Percentiles rank a stretch among this genome's conserved stretches.
These are phyloP conservation scores for Wickerhamomyces sp. DNA, from an alignment of 1,139 yeast species.

Conservation along the genomic window DNA sequence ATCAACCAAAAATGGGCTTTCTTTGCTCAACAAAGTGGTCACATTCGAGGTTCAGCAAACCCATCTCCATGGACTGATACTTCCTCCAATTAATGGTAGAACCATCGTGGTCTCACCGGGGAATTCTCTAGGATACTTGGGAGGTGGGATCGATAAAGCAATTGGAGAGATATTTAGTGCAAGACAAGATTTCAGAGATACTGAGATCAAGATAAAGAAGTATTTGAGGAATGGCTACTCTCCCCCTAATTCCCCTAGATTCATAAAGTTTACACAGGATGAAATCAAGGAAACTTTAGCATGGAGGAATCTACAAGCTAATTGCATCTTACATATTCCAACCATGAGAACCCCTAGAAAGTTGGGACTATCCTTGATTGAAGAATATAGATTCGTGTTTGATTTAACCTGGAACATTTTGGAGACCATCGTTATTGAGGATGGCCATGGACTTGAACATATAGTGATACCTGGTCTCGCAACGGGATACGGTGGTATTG, in stretches of 20 bases:
- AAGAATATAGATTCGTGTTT: slow-evolving; percentile 1
- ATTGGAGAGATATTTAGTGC: slow-evolving; percentile 19
- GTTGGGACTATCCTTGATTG: neutral
- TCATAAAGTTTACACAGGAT: neutral
- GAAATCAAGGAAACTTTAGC: neutral
- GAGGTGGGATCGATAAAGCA: slow-evolving; percentile 48
- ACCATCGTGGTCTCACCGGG: slow-evolving; percentile 46
- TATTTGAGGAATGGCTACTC: neutral
- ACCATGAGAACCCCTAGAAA: slow-evolving; percentile 4
- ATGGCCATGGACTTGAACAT: neutral
- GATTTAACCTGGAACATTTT: slow-evolving; percentile 3
- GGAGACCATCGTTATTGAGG: neutral
- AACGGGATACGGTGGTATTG: slow-evolving; percentile 4
- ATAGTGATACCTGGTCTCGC: slow-evolving; percentile 3
- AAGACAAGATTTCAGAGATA: neutral
- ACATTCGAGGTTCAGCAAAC: neutral
- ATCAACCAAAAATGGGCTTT: neutral
- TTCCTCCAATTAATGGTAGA: neutral
- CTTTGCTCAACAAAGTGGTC: neutral
- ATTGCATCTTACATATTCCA: slow-evolving; percentile 2
- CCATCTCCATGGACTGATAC: neutral
- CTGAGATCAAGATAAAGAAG: neutral
- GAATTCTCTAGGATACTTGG: slow-evolving; percentile 44
- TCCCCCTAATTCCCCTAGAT: neutral
- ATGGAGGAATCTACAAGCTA: neutral